phyloP scores from a whole-genome alignment of 331 rosid genomes.

The Quercus phellos region DNA sequence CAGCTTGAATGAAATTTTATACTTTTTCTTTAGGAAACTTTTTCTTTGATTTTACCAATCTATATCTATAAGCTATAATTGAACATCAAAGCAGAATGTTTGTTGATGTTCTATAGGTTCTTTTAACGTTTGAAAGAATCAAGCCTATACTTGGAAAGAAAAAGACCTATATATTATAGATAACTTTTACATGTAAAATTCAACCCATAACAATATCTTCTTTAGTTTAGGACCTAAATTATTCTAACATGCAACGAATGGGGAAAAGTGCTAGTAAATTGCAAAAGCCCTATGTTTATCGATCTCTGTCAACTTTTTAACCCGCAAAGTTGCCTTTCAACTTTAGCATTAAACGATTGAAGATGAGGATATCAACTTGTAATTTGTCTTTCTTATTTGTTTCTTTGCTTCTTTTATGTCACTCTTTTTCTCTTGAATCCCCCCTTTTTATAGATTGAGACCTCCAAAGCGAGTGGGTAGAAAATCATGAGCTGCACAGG shows the following conservation, averaged over 20 bases:
- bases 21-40: neutral
- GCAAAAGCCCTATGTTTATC: constrained; percentile 49
- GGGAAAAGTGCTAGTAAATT: neutral
- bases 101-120: too few species aligned
- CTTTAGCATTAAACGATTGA: constrained; percentile 41
- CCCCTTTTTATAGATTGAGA: constrained; percentile 24
- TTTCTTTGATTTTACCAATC: neutral
- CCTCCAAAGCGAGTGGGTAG: constrained; percentile 30
- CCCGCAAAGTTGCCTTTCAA: constrained; percentile 48
- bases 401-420: constrained; percentile 26
- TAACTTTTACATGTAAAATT: too few species aligned
- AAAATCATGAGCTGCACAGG: constrained; percentile 17
- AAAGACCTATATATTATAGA: too few species aligned
- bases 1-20: neutral
- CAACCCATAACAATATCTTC: too few species aligned
- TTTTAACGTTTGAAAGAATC: too few species aligned
- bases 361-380: constrained; percentile 27
- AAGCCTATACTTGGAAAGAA: too few species aligned
- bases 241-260: constrained; percentile 22
- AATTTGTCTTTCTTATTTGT: constrained; percentile 32
- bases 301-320: constrained; percentile 44
- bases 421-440: constrained; percentile 7
- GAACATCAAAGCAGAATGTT: too few species aligned
- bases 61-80: neutral
- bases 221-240: constrained; percentile 18